Evolutionary conservation across 75 land plant species (phyloP).

Genomic region (Picea sitchensis): DNA sequence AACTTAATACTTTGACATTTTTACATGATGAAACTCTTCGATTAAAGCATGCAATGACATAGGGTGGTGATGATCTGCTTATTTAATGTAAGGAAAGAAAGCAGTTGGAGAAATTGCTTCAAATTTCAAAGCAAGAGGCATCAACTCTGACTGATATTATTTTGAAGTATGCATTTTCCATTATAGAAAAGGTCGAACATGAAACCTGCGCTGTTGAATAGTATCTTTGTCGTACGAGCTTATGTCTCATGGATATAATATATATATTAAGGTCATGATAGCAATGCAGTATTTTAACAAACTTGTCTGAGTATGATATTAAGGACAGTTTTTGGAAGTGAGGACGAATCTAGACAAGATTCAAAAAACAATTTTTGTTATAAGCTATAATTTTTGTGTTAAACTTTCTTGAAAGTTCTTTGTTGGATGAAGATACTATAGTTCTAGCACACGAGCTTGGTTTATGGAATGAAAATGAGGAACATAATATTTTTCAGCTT

Average conservation of each 20-base stretch:
- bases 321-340: too few relatives aligned
- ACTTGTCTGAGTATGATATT: too few relatives aligned
- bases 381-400: too few relatives aligned
- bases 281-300: too few relatives aligned
- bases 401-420: too few relatives aligned
- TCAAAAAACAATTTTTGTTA: too few relatives aligned
- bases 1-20: too few relatives aligned
- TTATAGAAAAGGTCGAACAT: not conserved
- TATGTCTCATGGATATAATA: too few relatives aligned
- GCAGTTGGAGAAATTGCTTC: conserved; percentile 22
- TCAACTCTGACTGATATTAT: conserved; percentile 25
- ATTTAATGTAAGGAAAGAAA: conserved; percentile 18
- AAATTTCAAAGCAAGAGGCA: conserved; percentile 50
- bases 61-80: conserved; percentile 18
- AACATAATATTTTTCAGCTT: conserved; percentile 62
- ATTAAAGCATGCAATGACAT: not conserved
- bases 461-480: conserved; percentile 39
- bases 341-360: too few relatives aligned
- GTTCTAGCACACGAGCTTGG: conserved; percentile 66
- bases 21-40: too few relatives aligned
- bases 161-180: conserved; percentile 13
- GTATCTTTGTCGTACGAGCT: too few relatives aligned
- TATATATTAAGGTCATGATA: too few relatives aligned
- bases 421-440: conserved; percentile 35
- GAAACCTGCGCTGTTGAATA: conserved; percentile 9